Percentiles rank a stretch among this genome's conserved stretches.
Conservation (phyloP, 1,284 basidiomycete genomes). For the Tausonia pullulans region DNA sequence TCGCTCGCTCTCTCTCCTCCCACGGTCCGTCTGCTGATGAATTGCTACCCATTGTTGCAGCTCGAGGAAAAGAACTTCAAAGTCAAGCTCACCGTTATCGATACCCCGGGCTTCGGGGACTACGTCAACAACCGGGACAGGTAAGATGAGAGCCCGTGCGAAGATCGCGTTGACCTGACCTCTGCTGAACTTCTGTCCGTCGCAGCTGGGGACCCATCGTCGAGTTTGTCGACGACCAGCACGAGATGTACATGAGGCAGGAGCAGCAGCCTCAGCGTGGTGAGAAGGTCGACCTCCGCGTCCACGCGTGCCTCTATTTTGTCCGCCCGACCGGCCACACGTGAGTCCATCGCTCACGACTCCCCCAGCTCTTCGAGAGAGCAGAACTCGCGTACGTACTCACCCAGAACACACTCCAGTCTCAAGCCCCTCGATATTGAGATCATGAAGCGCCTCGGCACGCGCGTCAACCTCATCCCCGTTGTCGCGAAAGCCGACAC, state of each 20-base stretch:
- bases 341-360: conserved; percentile 42
- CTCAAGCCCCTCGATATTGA: conserved; percentile 97
- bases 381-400: neutral
- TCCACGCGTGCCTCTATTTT: conserved; percentile 97
- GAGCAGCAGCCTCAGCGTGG: conserved; percentile 92
- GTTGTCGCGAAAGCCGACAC: conserved; percentile 96
- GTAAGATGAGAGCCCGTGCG: conserved; percentile 12
- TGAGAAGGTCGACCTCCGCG: conserved; percentile 88
- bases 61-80: conserved; percentile 99
- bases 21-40: neutral
- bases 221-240: conserved; percentile 99
- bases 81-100: conserved; percentile 97
- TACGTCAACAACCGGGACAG: conserved; percentile 99
- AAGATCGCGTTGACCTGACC: neutral
- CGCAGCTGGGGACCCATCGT: conserved; percentile 84
- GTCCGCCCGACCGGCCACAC: conserved; percentile 93
- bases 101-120: conserved; percentile 97
- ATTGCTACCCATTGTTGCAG: conserved; percentile 23
- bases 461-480: conserved; percentile 94
- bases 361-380: too few relatives aligned
- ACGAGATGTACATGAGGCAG: conserved; percentile 98
- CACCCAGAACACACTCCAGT: conserved; percentile 35
- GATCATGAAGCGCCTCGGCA: conserved; percentile 95
- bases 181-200: neutral
- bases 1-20: neutral